Evolutionary conservation across 1,284 basidiomycete species (phyloP), one percentile per base, ranked within the genome.

Genomic region (Xerocomus nothofagi): DNA sequence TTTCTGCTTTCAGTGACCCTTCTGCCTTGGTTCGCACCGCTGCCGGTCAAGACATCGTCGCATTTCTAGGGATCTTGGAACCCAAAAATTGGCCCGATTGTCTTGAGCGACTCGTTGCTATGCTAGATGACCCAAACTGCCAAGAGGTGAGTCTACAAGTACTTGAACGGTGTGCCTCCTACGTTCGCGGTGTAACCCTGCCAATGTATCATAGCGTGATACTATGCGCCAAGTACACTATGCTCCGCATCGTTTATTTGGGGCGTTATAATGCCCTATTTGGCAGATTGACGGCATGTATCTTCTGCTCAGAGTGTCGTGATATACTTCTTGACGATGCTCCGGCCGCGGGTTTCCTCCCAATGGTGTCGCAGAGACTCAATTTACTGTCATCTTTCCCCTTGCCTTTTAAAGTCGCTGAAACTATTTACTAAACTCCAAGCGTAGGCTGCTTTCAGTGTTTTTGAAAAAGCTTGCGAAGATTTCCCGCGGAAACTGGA

Each of bases 401-500:
- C 38, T 49, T 44, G 33, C 46, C 17, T 49, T 55, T 39, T 45
- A 18, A 24, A 20, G 26, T 45, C 15, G 9, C 36, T 18, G 14
- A 31, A 49, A 51, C 54, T 44, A 44, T 17, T 39, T 66, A 53
- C 67, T 66, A 41, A 66, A 55, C 36, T 44, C 18, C 8, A 24
- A 29, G 40, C 34, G 3, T 60, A 98, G 93, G 92, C 92, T 42
- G 92, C 94, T 14, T 97, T 98, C 74, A 91, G 91, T 66, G 90
- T 94, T 7, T 80, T 99, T 45, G 90, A 95, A 68, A 98, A 97
- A 70, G 88, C 97, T 49, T 96, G 93, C 70, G 93, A 98, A 73
- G 97, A 99, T 68, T 96, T 95, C 57, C 94, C 96, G 6, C 84
- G 91, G 55, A 94, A 96, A 71, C 81, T 99, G 69, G 96, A 98